A percentile compares a stretch with the other conserved stretches of the same genome.
phyloP scores from a whole-genome alignment of 179 eudicot species.

The Heliamphora ciliata region DNA sequence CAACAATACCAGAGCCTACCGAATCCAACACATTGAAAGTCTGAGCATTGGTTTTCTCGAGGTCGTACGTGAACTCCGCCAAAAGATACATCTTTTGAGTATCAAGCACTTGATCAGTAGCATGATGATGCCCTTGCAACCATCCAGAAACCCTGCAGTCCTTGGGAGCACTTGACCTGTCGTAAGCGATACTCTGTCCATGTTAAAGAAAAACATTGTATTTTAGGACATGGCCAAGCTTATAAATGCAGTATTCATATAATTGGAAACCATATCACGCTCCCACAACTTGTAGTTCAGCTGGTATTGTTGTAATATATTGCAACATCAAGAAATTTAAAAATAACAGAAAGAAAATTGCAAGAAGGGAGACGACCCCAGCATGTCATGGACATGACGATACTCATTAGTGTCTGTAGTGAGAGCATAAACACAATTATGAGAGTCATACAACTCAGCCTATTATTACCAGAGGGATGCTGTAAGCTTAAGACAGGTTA shows the following conservation, averaged over 20 bases:
- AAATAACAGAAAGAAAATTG: background rate
- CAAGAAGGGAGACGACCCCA: background rate
- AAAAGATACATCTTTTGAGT: slow-evolving; percentile 41
- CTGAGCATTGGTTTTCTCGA: slow-evolving; percentile 83
- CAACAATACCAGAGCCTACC: slow-evolving; percentile 32
- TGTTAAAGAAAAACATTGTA: background rate
- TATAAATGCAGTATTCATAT: background rate
- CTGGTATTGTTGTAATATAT: background rate
- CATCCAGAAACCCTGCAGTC: slow-evolving; percentile 44
- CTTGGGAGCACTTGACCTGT: slow-evolving; percentile 83
- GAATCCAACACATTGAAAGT: slow-evolving; percentile 51
- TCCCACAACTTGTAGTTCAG: background rate
- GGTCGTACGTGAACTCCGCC: slow-evolving; percentile 74
- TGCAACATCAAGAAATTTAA: background rate
- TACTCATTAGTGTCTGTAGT: background rate
- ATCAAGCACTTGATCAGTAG: slow-evolving; percentile 20
- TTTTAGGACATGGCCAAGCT: background rate
- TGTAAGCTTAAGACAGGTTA: background rate
- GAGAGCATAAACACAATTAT: background rate
- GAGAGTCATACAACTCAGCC: background rate
- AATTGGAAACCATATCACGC: background rate
- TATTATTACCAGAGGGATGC: background rate
- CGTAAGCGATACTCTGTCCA: slow-evolving; percentile 77
- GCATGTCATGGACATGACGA: background rate
- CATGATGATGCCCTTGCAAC: slow-evolving; percentile 24